phyloP scores from a whole-genome alignment of 225 moss, liverwort and hornwort species.

The Polytrichum formosum region DNA sequence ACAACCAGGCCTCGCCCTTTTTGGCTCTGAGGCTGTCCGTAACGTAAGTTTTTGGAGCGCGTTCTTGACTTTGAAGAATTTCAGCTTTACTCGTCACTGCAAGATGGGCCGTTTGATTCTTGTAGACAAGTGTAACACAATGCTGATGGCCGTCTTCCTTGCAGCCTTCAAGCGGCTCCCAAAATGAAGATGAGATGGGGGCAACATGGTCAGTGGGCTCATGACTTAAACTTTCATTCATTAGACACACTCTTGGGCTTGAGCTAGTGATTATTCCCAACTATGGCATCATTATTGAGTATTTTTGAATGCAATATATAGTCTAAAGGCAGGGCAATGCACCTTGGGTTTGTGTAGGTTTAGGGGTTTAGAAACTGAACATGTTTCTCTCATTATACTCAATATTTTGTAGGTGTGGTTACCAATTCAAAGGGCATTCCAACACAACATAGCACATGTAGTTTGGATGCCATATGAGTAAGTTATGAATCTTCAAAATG shows the following conservation, averaged over 20 bases:
- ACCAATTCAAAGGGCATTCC: too few relatives aligned
- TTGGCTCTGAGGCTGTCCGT: slow-evolving; percentile 44
- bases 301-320: too few relatives aligned
- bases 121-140: slow-evolving; percentile 8
- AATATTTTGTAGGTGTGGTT: too few relatives aligned
- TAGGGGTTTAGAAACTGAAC: too few relatives aligned
- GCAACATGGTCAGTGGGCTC: slow-evolving; percentile 45
- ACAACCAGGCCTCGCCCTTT: slow-evolving; percentile 41
- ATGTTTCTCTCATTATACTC: too few relatives aligned
- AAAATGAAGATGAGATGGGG: slow-evolving; percentile 28
- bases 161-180: slow-evolving; percentile 42
- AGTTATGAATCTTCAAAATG: not conserved
- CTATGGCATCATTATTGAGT: not conserved
- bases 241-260: not conserved
- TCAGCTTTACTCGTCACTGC: not conserved
- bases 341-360: too few relatives aligned
- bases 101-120: slow-evolving; percentile 1
- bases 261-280: not conserved
- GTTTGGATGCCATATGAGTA: too few relatives aligned
- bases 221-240: slow-evolving; percentile 3
- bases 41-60: slow-evolving; percentile 35
- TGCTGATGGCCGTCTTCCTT: slow-evolving; percentile 32
- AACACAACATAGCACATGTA: too few relatives aligned
- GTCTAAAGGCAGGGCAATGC: too few relatives aligned
- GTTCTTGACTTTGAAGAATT: slow-evolving; percentile 12